Evolutionary conservation across 805 yeast species (phyloP).

Genomic region (Pichia cephalocereana): DNA sequence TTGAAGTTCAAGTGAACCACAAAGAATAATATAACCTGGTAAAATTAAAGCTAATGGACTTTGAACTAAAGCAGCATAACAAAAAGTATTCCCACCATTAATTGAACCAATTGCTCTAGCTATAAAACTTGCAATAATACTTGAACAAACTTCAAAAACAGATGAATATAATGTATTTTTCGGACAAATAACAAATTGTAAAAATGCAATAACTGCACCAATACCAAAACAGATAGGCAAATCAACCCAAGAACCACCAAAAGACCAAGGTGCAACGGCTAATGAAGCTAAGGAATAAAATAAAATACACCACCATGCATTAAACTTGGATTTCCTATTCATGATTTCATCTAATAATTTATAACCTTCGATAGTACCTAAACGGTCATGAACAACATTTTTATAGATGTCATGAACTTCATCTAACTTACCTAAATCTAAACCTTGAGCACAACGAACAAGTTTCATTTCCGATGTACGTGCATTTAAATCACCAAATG

Average conservation of each 20-base stretch:
- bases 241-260: slow-evolving; percentile 82
- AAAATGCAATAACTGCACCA: slow-evolving; percentile 73
- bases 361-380: slow-evolving; percentile 84
- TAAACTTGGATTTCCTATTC: slow-evolving; percentile 49
- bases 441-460: slow-evolving; percentile 82
- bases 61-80: slow-evolving; percentile 84
- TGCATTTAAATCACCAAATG: slow-evolving; percentile 90
- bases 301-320: slow-evolving; percentile 69
- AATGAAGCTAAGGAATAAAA: slow-evolving; percentile 77
- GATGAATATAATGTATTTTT: slow-evolving; percentile 75
- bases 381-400: slow-evolving; percentile 78
- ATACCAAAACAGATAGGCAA: slow-evolving; percentile 74
- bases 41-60: slow-evolving; percentile 84
- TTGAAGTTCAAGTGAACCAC: slow-evolving; percentile 89
- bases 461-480: slow-evolving; percentile 92
- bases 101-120: slow-evolving; percentile 89
- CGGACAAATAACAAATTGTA: slow-evolving; percentile 77
- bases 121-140: slow-evolving; percentile 77
- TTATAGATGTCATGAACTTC: slow-evolving; percentile 80
- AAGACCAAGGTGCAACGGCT: slow-evolving; percentile 78
- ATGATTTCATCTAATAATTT: slow-evolving; percentile 60
- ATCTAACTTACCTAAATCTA: slow-evolving; percentile 71
- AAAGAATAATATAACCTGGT: slow-evolving; percentile 88
- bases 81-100: slow-evolving; percentile 50
- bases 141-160: slow-evolving; percentile 87